Conservation (phyloP, 306 rosid species). For the Lupinus albus region DNA sequence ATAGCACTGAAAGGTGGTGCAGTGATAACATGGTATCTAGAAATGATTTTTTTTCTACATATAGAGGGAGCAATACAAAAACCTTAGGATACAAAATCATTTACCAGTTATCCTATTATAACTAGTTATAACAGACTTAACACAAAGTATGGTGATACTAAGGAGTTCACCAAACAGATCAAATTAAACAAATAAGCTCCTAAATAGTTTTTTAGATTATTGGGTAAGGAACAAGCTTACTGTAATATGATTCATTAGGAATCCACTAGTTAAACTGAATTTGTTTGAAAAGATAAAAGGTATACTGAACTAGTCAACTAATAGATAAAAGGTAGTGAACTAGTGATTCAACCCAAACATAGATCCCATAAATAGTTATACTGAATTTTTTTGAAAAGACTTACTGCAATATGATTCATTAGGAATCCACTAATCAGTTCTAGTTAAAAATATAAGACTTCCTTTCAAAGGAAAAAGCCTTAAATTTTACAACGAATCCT, state of each 20-base stretch:
- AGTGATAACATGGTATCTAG: slow-evolving; percentile 4
- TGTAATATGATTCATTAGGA: too few species aligned
- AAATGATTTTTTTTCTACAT: background rate
- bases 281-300: too few species aligned
- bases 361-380: slow-evolving; percentile 31
- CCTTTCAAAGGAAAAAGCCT: background rate
- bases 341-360: background rate
- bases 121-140: background rate
- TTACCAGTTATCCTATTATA: too few species aligned
- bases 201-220: slow-evolving; percentile 4
- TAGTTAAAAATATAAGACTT: background rate
- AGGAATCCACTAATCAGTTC: slow-evolving; percentile 22
- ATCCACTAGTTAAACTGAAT: too few species aligned
- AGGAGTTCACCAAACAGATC: slow-evolving; percentile 6
- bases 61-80: background rate
- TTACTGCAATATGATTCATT: background rate
- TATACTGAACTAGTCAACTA: slow-evolving; percentile 6
- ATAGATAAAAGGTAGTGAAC: background rate
- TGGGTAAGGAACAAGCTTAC: slow-evolving; percentile 13
- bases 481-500: slow-evolving; percentile 15
- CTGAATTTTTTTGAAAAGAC: slow-evolving; percentile 18
- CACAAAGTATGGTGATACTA: background rate
- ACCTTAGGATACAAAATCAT: background rate
- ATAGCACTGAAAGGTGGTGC: too few species aligned
- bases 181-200: slow-evolving; percentile 25